Base-by-base conservation (phyloP, 2,329 filamentous ascomycete genomes). In the Massarina eburnea region DNA sequence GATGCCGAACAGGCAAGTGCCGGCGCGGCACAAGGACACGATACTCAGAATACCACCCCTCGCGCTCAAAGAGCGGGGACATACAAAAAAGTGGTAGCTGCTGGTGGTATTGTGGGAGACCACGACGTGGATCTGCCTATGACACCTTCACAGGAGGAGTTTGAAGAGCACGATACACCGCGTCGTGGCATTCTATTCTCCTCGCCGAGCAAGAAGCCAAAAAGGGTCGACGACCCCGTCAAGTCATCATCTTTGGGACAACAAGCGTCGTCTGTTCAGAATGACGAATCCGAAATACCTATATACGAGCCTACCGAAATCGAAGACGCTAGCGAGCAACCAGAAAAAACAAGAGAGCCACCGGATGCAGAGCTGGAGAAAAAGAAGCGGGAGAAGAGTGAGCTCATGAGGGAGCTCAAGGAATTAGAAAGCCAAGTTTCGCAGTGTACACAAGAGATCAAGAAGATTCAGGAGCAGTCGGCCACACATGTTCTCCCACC, bases 371-470 rank as follows among this genome's bases (percentile, higher is more conserved):
- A 60, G 24, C 1, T 64, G 2, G 62, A 64, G 44, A 53, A 54
- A 43, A 64, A 52, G 33, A 66, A 56, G 17, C 62, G 57, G 33
- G 64, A 70, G 38, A 69, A 58, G 39, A 57, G 57, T 17, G 51
- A 41, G 21, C 49, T 71, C 2, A 43, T 58, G 37, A 54, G 55
- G n/a, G 58, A 67, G 43, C 15, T 70, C 22, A 42, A 61, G 36
- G 52, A 61, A 3, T 42, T 72, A 18, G 60, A 71, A 44, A 49
- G 59, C 14, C 64, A 71, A 14, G 56, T 71, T 8, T 56, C 54
- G 19, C 55, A 48, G 41, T 67, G 61, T 26, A 50, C 54, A 3
- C 52, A 59, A 10, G 63, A 64, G 43, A 59, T 70, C 29, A 35
- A 41, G 18, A 56, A 60, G 39, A 50, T 64, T 32, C 57, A 64